Conservation (phyloP, 805 yeast species). For the Deakozyma indianensis region DNA sequence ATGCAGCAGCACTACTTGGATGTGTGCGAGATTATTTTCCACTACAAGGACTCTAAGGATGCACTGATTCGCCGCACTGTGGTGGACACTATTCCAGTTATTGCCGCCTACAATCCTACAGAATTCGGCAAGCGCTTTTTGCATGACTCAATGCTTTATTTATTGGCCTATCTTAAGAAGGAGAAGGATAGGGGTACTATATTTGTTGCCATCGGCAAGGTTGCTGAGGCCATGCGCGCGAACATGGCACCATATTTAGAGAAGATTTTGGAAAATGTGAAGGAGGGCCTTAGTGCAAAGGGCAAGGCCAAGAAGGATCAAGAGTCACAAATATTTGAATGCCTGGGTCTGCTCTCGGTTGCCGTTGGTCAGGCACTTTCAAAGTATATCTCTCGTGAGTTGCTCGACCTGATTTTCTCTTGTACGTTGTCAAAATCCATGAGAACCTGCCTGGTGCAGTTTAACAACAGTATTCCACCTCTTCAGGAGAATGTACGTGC, state of each 20-base stretch:
- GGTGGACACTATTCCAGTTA: constrained; percentile 65
- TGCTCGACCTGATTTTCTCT: constrained; percentile 61
- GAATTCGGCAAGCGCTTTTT: constrained; percentile 68
- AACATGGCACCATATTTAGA: constrained; percentile 80
- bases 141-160: constrained; percentile 64
- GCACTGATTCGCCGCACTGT: constrained; percentile 69
- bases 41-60: constrained; percentile 65
- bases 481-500: constrained; percentile 59
- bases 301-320: constrained; percentile 50
- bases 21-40: constrained; percentile 58
- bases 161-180: constrained; percentile 63
- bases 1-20: constrained; percentile 59
- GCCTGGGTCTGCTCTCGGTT: constrained; percentile 70
- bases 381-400: constrained; percentile 70
- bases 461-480: constrained; percentile 66
- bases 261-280: constrained; percentile 67
- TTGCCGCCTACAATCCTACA: constrained; percentile 65
- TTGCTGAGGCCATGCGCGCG: constrained; percentile 62
- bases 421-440: constrained; percentile 77
- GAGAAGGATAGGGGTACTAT: constrained; percentile 66
- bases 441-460: constrained; percentile 55
- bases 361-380: constrained; percentile 92
- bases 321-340: constrained; percentile 77
- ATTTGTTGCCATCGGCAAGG: constrained; percentile 69
- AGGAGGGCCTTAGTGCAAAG: constrained; percentile 61